Evolutionary conservation across 306 rosid species (phyloP).

Genomic region (Cucumis melo): DNA sequence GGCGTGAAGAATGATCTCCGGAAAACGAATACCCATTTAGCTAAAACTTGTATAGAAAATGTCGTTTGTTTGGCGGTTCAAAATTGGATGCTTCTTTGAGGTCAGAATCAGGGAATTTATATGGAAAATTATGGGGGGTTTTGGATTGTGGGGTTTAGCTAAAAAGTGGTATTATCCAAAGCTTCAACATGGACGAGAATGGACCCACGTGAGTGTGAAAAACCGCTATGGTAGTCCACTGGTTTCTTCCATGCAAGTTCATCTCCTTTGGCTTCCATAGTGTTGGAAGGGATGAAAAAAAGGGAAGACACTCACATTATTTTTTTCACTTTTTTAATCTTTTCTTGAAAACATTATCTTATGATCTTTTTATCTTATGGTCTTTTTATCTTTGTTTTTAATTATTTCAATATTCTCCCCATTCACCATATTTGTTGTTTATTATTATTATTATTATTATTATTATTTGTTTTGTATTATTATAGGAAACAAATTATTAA

Average conservation of each 20-base stretch:
- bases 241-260: constrained; percentile 6
- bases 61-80: not conserved
- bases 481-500: too few relatives aligned
- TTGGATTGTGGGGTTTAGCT: not conserved
- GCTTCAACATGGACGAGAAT: constrained; percentile 7
- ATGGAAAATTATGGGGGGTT: not conserved
- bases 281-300: not conserved
- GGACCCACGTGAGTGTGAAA: not conserved
- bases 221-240: constrained; percentile 12
- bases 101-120: not conserved
- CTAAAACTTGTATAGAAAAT: not conserved
- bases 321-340: not conserved
- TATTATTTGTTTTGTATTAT: too few relatives aligned
- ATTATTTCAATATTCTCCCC: not conserved
- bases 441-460: too few relatives aligned
- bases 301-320: not conserved
- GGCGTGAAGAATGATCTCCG: constrained; percentile 19
- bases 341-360: not conserved
- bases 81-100: not conserved
- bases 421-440: not conserved
- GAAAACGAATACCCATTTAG: constrained; percentile 20
- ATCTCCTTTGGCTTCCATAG: not conserved
- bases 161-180: not conserved
- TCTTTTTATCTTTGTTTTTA: not conserved
- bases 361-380: not conserved